A percentile compares a stretch with the other conserved stretches of the same genome.
phyloP scores from a whole-genome alignment of 331 rosid genomes.

The Acacia pycnantha region DNA sequence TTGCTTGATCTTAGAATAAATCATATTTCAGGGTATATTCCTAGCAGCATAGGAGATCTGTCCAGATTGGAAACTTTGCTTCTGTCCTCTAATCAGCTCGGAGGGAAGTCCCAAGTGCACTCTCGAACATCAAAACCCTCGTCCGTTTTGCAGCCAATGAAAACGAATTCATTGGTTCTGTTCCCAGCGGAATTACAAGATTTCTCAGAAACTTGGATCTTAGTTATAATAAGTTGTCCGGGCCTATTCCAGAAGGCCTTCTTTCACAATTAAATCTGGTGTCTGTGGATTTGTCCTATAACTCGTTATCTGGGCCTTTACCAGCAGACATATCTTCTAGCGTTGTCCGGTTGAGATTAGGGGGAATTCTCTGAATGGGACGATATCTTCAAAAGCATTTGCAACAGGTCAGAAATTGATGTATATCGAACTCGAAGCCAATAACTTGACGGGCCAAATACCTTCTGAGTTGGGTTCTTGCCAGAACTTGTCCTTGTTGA shows the following conservation, averaged over 20 bases:
- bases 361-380: conserved; percentile 54
- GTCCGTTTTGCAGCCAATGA: conserved; percentile 63
- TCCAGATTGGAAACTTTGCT: conserved; percentile 57
- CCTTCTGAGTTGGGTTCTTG: conserved; percentile 54
- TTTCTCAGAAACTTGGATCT: conserved; percentile 57
- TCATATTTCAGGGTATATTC: conserved; percentile 36
- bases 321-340: conserved; percentile 46
- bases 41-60: conserved; percentile 44
- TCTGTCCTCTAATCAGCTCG: conserved; percentile 51
- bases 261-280: conserved; percentile 39
- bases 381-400: conserved; percentile 33
- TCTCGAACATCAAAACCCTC: conserved; percentile 45
- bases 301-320: conserved; percentile 41
- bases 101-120: conserved; percentile 46
- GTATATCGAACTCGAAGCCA: conserved; percentile 71
- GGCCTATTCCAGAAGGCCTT: conserved; percentile 53
- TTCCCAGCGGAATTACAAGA: conserved; percentile 54
- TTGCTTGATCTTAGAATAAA: conserved; percentile 50
- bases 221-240: conserved; percentile 46
- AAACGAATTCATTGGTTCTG: conserved; percentile 40
- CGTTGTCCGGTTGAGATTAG: conserved; percentile 71
- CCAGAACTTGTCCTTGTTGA: conserved; percentile 58
- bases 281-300: conserved; percentile 63
- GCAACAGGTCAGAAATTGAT: conserved; percentile 15
- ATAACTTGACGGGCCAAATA: conserved; percentile 44